Evolutionary conservation across 805 yeast species (phyloP), one percentile per base, ranked within the genome.

Genomic region (Dipodascopsis tothii): DNA sequence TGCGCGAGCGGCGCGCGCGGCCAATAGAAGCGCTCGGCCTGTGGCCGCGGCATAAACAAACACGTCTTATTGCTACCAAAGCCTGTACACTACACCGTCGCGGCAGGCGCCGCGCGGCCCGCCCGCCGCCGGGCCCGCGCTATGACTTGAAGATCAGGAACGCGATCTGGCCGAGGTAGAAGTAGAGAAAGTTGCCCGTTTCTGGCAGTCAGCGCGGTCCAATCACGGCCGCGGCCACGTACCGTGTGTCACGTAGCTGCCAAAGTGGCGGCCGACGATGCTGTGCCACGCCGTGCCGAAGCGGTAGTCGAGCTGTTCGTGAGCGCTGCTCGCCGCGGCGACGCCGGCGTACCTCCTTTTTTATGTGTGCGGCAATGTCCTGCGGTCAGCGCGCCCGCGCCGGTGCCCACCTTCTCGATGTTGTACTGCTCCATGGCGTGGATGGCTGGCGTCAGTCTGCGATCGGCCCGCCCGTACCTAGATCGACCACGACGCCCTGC

Each of bases 271-370:
- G 19, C 83, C 83, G 23, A 75, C 82, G 40, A 77, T 69, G 23
- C 77, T 77, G 57, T 77, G 82, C 83, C 83, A 77, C 5, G 80
- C 68, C 21, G 75, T 70, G 0, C 80, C 79, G 52, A 68, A 75
- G 37, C 68, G 59, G 27, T 68, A 66, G 54, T 77, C 83, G 56
- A 77, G 64, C 48, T 57, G 33, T 37, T 37, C 32, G 21, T 21
- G 27, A 16, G 20, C 3, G 3, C 18, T 23, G 19, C 20, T 11
- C 6, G 18, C 27, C 11, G 21, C 9, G 6, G 11, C 14, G 18
- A n/a, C 7, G 6, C 5, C 22, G 19, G 18, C 61, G 20, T 41
- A 57, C 61, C 53, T 72, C 80, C 55, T 75, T 75, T 60, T 78
- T 77, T 40, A 77, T 65, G 45, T 60, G 70, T 2, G 78, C 71